Evolutionary conservation across 306 rosid genomes (phyloP).

Genomic region (Echinosophora koreensis): DNA sequence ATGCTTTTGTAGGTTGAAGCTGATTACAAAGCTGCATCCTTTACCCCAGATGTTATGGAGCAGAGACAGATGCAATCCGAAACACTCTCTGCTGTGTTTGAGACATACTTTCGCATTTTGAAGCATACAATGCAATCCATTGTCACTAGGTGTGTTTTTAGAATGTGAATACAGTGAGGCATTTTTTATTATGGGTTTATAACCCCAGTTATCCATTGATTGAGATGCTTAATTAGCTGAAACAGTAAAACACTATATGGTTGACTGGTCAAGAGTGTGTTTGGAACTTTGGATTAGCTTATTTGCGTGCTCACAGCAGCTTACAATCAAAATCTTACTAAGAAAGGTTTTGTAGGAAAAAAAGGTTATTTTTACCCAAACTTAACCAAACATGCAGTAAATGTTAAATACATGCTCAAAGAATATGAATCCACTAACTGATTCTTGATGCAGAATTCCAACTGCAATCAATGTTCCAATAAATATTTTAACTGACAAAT

Average conservation of each 20-base stretch:
- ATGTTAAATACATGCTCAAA: neutral
- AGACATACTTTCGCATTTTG: constrained; percentile 89
- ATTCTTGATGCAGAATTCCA: constrained; percentile 22
- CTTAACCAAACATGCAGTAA: no score
- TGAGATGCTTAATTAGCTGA: constrained; percentile 3
- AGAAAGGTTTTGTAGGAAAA: no score
- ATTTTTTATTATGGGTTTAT: constrained; percentile 5
- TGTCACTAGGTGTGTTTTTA: constrained; percentile 58
- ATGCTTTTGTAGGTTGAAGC: constrained; percentile 78
- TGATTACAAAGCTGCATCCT: constrained; percentile 91
- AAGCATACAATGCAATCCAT: constrained; percentile 77
- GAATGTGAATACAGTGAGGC: neutral
- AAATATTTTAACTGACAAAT: constrained; percentile 2
- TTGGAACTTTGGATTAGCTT: no score
- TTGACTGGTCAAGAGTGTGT: neutral
- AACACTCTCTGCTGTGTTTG: constrained; percentile 92
- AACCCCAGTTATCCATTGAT: constrained; percentile 6
- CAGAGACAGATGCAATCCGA: constrained; percentile 83
- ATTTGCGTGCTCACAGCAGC: no score
- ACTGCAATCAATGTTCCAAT: neutral
- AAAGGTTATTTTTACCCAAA: no score
- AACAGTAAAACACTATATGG: neutral
- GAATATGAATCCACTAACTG: neutral
- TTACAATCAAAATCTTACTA: no score
- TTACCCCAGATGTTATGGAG: constrained; percentile 73